Conservation (phyloP, 2,329 filamentous ascomycete genomes). For the Kalmusia sp. region DNA sequence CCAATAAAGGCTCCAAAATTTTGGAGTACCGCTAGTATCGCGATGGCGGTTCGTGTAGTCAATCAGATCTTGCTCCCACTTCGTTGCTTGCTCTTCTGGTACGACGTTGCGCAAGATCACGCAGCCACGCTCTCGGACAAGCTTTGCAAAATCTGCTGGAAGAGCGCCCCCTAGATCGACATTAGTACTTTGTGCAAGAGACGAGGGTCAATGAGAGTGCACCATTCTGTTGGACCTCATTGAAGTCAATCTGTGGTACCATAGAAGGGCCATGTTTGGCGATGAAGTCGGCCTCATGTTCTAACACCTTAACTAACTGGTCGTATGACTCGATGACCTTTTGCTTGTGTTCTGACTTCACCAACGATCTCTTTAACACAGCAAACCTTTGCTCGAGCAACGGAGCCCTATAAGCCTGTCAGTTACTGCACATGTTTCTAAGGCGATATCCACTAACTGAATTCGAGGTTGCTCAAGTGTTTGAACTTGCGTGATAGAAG, state of each 20-base stretch:
- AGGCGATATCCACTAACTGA: not conserved
- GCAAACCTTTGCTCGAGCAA: constrained; percentile 12
- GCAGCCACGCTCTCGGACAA: constrained; percentile 12
- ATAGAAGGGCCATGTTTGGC: constrained; percentile 12
- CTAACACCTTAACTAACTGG: constrained; percentile 6
- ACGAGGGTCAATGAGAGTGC: not conserved
- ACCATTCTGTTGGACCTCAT: constrained; percentile 10
- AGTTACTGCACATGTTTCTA: not conserved
- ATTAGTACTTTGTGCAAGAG: not conserved
- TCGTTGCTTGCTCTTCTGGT: constrained; percentile 9
- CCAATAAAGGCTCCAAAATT: constrained; percentile 13
- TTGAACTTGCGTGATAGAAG: constrained; percentile 6
- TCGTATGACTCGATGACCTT: constrained; percentile 14
- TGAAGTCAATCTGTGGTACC: constrained; percentile 13
- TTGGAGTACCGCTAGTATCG: constrained; percentile 3
- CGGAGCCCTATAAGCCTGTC: not conserved
- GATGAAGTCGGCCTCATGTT: constrained; percentile 11
- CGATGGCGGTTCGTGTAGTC: constrained; percentile 10
- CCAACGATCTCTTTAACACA: constrained; percentile 7
- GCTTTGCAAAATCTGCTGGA: constrained; percentile 6
- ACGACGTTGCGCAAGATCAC: constrained; percentile 13
- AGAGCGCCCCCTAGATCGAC: constrained; percentile 3
- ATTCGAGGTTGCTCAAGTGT: constrained; percentile 1
- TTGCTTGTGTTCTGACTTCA: constrained; percentile 13
- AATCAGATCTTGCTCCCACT: constrained; percentile 10